phyloP scores from a whole-genome alignment of 805 yeast genomes.

The Metschnikowia peoriensis region DNA sequence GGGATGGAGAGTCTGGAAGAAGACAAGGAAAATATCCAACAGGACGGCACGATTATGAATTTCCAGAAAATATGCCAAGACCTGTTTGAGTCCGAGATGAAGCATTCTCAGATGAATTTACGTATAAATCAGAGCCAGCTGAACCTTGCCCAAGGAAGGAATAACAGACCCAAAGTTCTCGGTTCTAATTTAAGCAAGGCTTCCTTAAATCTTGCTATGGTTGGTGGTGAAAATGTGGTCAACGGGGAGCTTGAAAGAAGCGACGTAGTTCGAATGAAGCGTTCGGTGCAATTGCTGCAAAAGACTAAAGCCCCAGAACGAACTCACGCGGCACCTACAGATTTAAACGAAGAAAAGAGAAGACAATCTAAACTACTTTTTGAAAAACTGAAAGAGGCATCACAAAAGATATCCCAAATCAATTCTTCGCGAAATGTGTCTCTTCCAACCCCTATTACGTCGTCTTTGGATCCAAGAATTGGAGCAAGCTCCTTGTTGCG shows the following conservation, averaged over 20 bases:
- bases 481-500: conserved; percentile 30
- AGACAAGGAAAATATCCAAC: conserved; percentile 17
- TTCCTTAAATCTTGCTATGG: conserved; percentile 9
- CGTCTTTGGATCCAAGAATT: conserved; percentile 40
- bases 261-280: conserved; percentile 13
- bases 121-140: conserved; percentile 4
- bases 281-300: neutral
- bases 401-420: conserved; percentile 21
- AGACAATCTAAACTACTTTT: conserved; percentile 24
- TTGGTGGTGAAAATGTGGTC: neutral
- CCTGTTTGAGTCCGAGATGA: conserved; percentile 25
- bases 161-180: conserved; percentile 12
- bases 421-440: conserved; percentile 16
- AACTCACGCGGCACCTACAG: neutral
- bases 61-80: conserved; percentile 34
- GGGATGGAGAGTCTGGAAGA: conserved; percentile 13
- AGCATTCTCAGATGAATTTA: conserved; percentile 7
- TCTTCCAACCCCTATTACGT: conserved; percentile 8
- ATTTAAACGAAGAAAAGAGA: conserved; percentile 18
- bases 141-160: conserved; percentile 12
- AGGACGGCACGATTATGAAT: conserved; percentile 26
- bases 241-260: conserved; percentile 16
- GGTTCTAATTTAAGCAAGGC: conserved; percentile 15
- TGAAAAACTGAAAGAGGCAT: conserved; percentile 30
- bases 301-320: neutral